phyloP scores from a whole-genome alignment of 768 basidiomycete species.

The Astraeus odoratus region DNA sequence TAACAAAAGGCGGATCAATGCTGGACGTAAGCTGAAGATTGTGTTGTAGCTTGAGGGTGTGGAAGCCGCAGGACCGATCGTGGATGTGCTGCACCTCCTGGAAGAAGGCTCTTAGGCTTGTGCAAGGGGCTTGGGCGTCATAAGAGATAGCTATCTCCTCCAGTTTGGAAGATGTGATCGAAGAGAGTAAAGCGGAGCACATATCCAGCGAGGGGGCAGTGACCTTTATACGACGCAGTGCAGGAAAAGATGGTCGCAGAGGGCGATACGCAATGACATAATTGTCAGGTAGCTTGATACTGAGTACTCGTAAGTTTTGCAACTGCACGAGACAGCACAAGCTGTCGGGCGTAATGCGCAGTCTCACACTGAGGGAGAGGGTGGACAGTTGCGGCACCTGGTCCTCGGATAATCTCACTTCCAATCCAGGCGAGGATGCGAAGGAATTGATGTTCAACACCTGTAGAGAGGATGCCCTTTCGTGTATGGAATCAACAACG shows the following conservation, averaged over 20 bases:
- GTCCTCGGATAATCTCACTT: slow-evolving; percentile 11
- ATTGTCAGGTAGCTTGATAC: slow-evolving; percentile 13
- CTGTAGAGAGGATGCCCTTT: slow-evolving; percentile 14
- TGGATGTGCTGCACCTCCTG: slow-evolving; percentile 9
- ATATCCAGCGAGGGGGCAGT: slow-evolving; percentile 20
- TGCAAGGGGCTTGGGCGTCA: slow-evolving; percentile 19
- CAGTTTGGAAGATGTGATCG: slow-evolving; percentile 19
- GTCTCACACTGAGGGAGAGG: slow-evolving; percentile 18
- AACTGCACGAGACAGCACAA: slow-evolving; percentile 15
- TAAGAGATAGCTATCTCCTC: slow-evolving; percentile 20
- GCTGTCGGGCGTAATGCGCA: slow-evolving; percentile 19
- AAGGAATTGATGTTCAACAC: slow-evolving; percentile 16
- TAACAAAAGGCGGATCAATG: slow-evolving; percentile 13
- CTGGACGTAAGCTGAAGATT: slow-evolving; percentile 13
- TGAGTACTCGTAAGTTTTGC: slow-evolving; percentile 19
- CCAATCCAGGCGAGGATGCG: slow-evolving; percentile 6
- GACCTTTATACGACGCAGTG: slow-evolving; percentile 19
- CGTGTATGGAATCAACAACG: slow-evolving; percentile 19
- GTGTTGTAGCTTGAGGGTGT: slow-evolving; percentile 22
- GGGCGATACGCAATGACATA: slow-evolving; percentile 9
- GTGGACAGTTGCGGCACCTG: slow-evolving; percentile 17
- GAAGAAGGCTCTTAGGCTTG: slow-evolving; percentile 18
- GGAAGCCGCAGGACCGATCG: neutral
- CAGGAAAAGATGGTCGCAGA: slow-evolving; percentile 13
- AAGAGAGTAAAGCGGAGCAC: slow-evolving; percentile 20